These are phyloP conservation scores for Blastomyces gilchristii DNA, from an alignment of 2,329 filamentous ascomycete genomes.

Conservation along the genomic window DNA sequence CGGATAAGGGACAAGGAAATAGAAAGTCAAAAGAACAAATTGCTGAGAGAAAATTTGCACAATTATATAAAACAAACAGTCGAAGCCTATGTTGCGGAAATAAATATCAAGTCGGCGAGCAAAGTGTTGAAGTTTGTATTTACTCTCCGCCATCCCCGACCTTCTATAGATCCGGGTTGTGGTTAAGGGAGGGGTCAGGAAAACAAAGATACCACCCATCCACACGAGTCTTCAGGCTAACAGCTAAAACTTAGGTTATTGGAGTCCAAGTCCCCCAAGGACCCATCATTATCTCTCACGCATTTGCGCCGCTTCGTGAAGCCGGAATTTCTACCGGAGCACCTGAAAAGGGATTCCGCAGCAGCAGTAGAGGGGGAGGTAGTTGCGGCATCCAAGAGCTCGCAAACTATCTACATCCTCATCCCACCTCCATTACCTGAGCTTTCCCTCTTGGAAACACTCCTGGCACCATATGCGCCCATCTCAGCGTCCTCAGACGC, in stretches of 20 bases:
- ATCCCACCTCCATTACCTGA: slow-evolving; percentile 34
- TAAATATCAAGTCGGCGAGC: slow-evolving; percentile 35
- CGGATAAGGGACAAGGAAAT: neutral
- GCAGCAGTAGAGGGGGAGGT: slow-evolving; percentile 14
- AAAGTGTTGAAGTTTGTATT: slow-evolving; percentile 34
- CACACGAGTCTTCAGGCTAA: slow-evolving; percentile 3
- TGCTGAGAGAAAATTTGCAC: neutral
- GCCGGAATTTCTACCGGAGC: slow-evolving; percentile 26
- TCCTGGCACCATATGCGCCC: slow-evolving; percentile 32
- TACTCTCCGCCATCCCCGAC: no score
- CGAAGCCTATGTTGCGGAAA: slow-evolving; percentile 36
- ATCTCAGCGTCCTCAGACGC: slow-evolving; percentile 6
- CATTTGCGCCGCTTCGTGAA: slow-evolving; percentile 36
- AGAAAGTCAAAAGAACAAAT: neutral
- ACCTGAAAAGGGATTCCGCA: slow-evolving; percentile 17
- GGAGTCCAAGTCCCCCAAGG: slow-evolving; percentile 28
- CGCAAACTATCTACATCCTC: slow-evolving; percentile 33
- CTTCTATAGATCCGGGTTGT: neutral
- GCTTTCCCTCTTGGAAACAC: slow-evolving; percentile 22
- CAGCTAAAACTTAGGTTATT: slow-evolving; percentile 26
- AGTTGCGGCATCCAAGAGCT: slow-evolving; percentile 8
- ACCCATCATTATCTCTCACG: slow-evolving; percentile 24
- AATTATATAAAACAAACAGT: slow-evolving; percentile 19
- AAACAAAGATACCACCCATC: neutral
- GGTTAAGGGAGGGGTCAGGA: neutral